These are phyloP conservation scores for Chaetomium cochliodes DNA, from an alignment of 495 filamentous ascomycete genomes.

Conservation along the genomic window DNA sequence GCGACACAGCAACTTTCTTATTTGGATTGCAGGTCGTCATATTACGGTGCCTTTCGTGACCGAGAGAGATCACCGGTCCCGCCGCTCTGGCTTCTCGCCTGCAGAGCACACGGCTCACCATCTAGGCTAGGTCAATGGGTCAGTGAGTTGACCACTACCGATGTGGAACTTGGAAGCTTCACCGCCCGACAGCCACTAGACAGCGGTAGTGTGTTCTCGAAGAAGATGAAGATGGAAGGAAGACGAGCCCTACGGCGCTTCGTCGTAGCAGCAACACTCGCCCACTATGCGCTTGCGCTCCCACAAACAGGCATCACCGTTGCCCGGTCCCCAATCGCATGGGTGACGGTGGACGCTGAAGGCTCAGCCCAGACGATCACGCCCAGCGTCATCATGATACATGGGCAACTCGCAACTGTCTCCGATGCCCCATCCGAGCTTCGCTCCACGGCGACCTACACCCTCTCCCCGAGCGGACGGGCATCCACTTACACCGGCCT, in stretches of 20 bases:
- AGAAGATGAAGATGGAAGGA: background rate
- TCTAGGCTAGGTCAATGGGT: too few relatives aligned
- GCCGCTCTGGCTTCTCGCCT: background rate
- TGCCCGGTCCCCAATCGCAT: slow-evolving; percentile 19
- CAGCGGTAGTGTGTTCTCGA: background rate
- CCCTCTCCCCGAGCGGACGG: slow-evolving; percentile 23
- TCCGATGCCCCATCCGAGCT: slow-evolving; percentile 28
- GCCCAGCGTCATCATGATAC: slow-evolving; percentile 28
- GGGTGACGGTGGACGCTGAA: slow-evolving; percentile 32
- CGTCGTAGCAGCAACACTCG: slow-evolving; percentile 8
- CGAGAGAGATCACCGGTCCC: background rate
- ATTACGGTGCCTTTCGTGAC: background rate
- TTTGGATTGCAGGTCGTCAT: background rate
- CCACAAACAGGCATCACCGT: slow-evolving; percentile 22
- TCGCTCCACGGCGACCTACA: slow-evolving; percentile 30
- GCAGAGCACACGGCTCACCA: background rate
- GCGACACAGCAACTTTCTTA: background rate
- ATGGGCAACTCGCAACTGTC: slow-evolving; percentile 29
- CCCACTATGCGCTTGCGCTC: slow-evolving; percentile 18
- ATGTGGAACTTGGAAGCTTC: too few relatives aligned
- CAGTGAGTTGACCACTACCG: too few relatives aligned
- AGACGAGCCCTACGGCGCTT: slow-evolving; percentile 4
- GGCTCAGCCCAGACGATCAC: slow-evolving; percentile 30
- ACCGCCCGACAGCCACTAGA: too few relatives aligned
- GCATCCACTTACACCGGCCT: slow-evolving; percentile 32